Evolutionary conservation across 2,329 filamentous ascomycete genomes (phyloP), one percentile per base, ranked within the genome.

Genomic region (Pestalotiopsis sp.): DNA sequence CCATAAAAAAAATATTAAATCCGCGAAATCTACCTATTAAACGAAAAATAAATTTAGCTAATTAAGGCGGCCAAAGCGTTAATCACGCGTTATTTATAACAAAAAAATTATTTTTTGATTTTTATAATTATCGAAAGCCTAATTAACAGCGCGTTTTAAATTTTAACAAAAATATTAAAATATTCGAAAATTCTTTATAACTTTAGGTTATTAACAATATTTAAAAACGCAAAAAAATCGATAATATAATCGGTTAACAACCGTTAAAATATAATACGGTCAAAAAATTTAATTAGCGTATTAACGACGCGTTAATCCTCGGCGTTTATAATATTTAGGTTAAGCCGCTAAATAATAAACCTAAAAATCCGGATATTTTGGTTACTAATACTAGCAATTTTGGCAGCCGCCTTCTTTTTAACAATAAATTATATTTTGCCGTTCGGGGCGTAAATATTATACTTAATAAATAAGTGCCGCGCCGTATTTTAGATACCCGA

Each of bases 1-100:
- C 69, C 68, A 52, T 73, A 73, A 57, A 74, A 40, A 27, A 66
- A 61, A 40, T 70, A 68, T 4, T 65, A 40, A 57, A 71, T 73
- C 12, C 57, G 27, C 2, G 68, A 66, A 20, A 63, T 67, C 62
- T 58, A 69, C 6, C 70, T 68, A 65, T 73, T 69, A 67, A 73
- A 73, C 4, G 67, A n/a, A 45, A 71, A 65, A 60, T 73, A 67
- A 31, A 70, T 66, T 60, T 57, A 41, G 1, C 66, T 64, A 31
- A 45, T 45, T 25, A n/a, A n/a, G 4, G 17, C 4, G 7, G 12
- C 13, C 6, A 65, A 38, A 20, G 11, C 31, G 38, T 36, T 14
- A 27, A 36, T 57, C 2, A 66, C 27, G 4, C 13, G n/a, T 9
- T 66, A 12, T 23, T 45, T 38, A 36, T 66, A 31, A 3, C 36